Evolutionary conservation across 495 filamentous ascomycete species (phyloP).

Genomic region (Monascus purpureus): DNA sequence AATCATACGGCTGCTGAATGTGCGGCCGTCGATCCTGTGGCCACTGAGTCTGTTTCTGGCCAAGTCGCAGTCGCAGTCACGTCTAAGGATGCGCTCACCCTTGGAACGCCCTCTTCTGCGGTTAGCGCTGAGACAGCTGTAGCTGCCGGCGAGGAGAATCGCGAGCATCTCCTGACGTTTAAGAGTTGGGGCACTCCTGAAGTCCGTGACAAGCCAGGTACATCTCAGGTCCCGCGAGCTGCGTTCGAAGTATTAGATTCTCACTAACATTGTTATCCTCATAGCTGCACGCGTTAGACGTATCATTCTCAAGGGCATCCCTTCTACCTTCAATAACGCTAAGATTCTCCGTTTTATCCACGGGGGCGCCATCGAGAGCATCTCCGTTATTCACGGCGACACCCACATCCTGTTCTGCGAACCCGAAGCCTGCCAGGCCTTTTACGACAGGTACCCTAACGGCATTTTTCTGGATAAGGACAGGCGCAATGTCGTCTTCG

Average conservation of each 20-base stretch:
- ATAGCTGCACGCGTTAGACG: slow-evolving; percentile 18
- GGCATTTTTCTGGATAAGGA: slow-evolving; percentile 24
- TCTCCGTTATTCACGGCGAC: slow-evolving; percentile 6
- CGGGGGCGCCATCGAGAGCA: slow-evolving; percentile 29
- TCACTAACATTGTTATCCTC: slow-evolving; percentile 5
- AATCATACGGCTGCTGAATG: too few relatives aligned
- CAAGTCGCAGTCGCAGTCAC: too few relatives aligned
- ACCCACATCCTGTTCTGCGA: slow-evolving; percentile 30
- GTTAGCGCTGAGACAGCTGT: not conserved
- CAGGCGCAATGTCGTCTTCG: slow-evolving; percentile 13
- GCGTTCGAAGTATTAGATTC: too few relatives aligned
- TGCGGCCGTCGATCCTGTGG: too few relatives aligned
- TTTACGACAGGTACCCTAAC: slow-evolving; percentile 26
- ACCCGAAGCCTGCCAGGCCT: slow-evolving; percentile 20
- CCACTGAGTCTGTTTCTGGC: too few relatives aligned
- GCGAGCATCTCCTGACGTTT: slow-evolving; percentile 13
- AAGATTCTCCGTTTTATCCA: slow-evolving; percentile 28
- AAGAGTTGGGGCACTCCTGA: slow-evolving; percentile 13
- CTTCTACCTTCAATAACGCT: slow-evolving; percentile 12
- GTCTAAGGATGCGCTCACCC: too few relatives aligned
- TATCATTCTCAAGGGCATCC: slow-evolving; percentile 25
- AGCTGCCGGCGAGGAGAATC: slow-evolving; percentile 5
- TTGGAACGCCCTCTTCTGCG: not conserved
- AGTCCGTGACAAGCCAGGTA: slow-evolving; percentile 15
- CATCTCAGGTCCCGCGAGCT: too few relatives aligned